Conservation (phyloP, 2,329 filamentous ascomycete genomes). For the Fusarium globosum region DNA sequence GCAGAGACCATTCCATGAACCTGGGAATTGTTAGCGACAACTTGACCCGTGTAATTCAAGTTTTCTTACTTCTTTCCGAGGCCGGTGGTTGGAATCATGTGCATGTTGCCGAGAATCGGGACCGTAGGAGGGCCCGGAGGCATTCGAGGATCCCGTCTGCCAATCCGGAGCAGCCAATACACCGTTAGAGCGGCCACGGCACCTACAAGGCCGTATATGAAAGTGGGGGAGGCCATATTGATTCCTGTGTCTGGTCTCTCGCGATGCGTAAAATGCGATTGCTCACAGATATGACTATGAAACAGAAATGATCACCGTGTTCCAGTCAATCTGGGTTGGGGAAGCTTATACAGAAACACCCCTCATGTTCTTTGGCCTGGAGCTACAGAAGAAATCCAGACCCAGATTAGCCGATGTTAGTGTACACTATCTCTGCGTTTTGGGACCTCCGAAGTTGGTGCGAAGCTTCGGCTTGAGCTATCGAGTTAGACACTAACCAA, state of each 20-base stretch:
- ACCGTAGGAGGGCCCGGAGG: neutral
- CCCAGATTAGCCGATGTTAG: neutral
- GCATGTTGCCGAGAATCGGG: neutral
- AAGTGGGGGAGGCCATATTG: neutral
- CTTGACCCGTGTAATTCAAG: neutral
- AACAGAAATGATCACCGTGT: neutral
- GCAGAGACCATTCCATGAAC: neutral
- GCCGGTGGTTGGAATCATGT: neutral
- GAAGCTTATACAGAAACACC: neutral
- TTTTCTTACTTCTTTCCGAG: neutral
- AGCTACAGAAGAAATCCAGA: neutral
- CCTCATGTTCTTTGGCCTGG: neutral
- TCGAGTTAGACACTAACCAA: too few relatives aligned
- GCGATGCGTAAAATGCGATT: accelerated
- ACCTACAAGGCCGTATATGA: neutral
- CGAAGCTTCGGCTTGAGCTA: neutral
- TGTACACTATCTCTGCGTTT: neutral
- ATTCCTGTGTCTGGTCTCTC: neutral
- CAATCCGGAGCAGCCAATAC: neutral
- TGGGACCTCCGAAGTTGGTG: neutral
- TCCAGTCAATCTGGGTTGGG: neutral
- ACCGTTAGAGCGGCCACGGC: neutral
- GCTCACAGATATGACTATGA: neutral
- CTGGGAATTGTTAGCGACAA: neutral
- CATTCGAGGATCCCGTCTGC: neutral